Base-by-base conservation (phyloP, 371 early-diverging fungal species). In the Smittium culicis region DNA sequence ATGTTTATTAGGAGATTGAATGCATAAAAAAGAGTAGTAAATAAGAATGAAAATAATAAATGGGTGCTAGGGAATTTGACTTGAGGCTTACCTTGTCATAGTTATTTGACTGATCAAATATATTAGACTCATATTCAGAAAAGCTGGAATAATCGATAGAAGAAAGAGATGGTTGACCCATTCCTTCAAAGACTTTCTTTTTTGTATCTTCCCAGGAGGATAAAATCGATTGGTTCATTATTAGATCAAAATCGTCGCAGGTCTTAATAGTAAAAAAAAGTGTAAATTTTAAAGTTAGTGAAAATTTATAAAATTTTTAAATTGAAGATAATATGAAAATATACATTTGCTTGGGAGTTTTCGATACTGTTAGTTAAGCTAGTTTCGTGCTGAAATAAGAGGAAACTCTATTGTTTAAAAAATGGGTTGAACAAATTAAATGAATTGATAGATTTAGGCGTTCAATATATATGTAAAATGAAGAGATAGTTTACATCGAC, bases 181-280 rank as follows among this genome's bases (percentile, higher is more conserved):
- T 76, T 71, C 90, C 88, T 70, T 87, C 85, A 67, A 90, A 85
- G 35, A 90, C 81, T 24, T 79, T 73, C 35, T 79, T 76, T 73
- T 87, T 84, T 20, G 79, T 73, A n/a, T 76, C 78, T 68, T 84
- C 83, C 91, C 92, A 93, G 64, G 86, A 83, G 32, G 72, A 63
- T 35, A 79, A 74, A 67, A 87, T 67, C 11, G 75, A 70, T 8
- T 74, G 55, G 29, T 85, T 81, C 73, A 83, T 75, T 61, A 72
- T 69, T 29, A 74, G 66, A 32, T 84, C 81, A 68, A 83, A 81
- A 45, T 83, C 83, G 34, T 76, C 68, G 34, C 67, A 57, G 34
- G 82, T 81, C 67, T 81, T 34, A 17, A 75, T 34, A 77, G 74
- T 45, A 11, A 45, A 45, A 11, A 45, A 45, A 11, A 11, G 5